A percentile compares a stretch with the other conserved stretches of the same genome.
These are phyloP conservation scores for Rugosomyces carneus DNA, from an alignment of 1,284 basidiomycete species.

Conservation along the genomic window DNA sequence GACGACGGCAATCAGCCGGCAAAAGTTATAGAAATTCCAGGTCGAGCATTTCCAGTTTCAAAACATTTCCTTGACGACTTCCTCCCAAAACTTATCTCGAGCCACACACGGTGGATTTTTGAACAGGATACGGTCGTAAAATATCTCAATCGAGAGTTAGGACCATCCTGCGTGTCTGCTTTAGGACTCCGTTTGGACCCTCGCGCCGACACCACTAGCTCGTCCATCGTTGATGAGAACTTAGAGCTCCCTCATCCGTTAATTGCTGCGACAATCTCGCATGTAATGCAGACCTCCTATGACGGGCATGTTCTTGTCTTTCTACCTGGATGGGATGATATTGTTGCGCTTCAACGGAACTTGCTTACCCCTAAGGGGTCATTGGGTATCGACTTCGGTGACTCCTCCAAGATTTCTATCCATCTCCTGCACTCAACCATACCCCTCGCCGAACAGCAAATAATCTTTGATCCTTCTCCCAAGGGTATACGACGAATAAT, in stretches of 20 bases:
- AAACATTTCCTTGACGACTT: slow-evolving; percentile 84
- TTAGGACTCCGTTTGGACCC: slow-evolving; percentile 22
- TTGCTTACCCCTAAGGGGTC: slow-evolving; percentile 52
- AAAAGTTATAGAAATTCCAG: slow-evolving; percentile 82
- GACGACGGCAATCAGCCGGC: slow-evolving; percentile 60
- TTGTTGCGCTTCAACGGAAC: slow-evolving; percentile 70
- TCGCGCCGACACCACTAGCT: slow-evolving; percentile 15
- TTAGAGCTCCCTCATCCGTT: slow-evolving; percentile 82
- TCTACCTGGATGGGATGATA: slow-evolving; percentile 91
- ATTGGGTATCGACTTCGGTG: slow-evolving; percentile 57
- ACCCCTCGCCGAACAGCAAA: slow-evolving; percentile 86
- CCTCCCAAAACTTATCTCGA: slow-evolving; percentile 44
- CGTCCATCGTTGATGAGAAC: slow-evolving; percentile 46
- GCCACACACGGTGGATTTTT: slow-evolving; percentile 62
- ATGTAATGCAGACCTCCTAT: slow-evolving; percentile 69
- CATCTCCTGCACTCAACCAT: slow-evolving; percentile 91
- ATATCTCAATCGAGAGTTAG: slow-evolving; percentile 76
- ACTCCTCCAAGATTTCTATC: slow-evolving; percentile 61
- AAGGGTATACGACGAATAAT: slow-evolving; percentile 82
- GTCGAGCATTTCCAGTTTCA: slow-evolving; percentile 85
- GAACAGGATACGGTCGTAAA: slow-evolving; percentile 69
- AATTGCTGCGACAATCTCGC: slow-evolving; percentile 77
- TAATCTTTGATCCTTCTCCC: slow-evolving; percentile 81
- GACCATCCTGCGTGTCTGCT: slow-evolving; percentile 25
- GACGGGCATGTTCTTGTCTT: slow-evolving; percentile 93